Evolutionary conservation across 208 protist species (phyloP).

Genomic region (Angomonas ambiguus): DNA sequence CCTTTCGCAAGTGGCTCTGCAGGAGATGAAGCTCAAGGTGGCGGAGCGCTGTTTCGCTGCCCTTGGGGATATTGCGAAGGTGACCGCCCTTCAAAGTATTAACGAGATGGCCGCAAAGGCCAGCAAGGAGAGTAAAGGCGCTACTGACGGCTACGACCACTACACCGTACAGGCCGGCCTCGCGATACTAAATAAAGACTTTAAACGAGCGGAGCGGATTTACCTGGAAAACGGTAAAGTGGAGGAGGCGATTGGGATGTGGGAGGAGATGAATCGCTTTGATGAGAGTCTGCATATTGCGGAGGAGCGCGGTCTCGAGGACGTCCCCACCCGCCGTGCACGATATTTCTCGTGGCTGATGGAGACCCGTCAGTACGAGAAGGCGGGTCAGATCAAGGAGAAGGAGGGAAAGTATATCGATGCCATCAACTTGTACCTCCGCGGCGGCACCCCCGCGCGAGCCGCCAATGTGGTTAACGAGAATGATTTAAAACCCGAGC

Average conservation of each 20-base stretch:
- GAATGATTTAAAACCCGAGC: constrained; percentile 76
- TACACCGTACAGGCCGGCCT: constrained; percentile 88
- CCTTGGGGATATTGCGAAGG: constrained; percentile 92
- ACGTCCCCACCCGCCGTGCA: constrained; percentile 78
- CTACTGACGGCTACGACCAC: constrained; percentile 85
- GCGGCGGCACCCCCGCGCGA: constrained; percentile 90
- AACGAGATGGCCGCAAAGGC: constrained; percentile 77
- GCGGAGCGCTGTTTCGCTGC: constrained; percentile 95
- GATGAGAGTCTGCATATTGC: constrained; percentile 91
- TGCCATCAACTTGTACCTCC: constrained; percentile 96
- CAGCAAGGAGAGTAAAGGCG: constrained; percentile 42
- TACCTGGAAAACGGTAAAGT: constrained; percentile 92
- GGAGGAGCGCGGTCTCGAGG: constrained; percentile 72
- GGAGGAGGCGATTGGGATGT: constrained; percentile 95
- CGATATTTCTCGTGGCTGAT: constrained; percentile 95
- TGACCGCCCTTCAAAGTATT: constrained; percentile 87
- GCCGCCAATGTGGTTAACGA: constrained; percentile 90
- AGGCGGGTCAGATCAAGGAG: constrained; percentile 93
- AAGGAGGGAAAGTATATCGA: constrained; percentile 91
- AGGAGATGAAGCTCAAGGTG: constrained; percentile 86
- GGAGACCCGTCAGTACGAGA: constrained; percentile 94
- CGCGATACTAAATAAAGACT: constrained; percentile 88
- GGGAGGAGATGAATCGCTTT: constrained; percentile 93
- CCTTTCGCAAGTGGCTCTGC: constrained; percentile 80
- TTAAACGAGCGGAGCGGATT: constrained; percentile 92